These are phyloP conservation scores for Fusarium compactum DNA, from an alignment of 2,329 filamentous ascomycete species.

Conservation along the genomic window DNA sequence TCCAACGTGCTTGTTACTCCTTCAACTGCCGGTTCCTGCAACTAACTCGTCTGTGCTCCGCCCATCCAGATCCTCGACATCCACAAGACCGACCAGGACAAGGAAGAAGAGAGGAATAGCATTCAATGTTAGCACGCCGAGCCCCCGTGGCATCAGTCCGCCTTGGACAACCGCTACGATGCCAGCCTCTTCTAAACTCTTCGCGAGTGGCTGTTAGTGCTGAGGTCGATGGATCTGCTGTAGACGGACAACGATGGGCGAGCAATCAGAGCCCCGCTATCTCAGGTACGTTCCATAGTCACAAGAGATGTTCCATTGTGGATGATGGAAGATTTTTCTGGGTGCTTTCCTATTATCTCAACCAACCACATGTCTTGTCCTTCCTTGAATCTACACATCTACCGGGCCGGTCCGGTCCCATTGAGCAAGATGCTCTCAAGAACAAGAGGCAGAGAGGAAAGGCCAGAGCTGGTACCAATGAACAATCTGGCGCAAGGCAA, in stretches of 20 bases:
- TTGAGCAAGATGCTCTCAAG: constrained; percentile 30
- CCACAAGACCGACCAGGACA: constrained; percentile 15
- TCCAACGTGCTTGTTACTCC: constrained; percentile 2
- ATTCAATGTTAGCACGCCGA: constrained; percentile 40
- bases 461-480: constrained; percentile 7
- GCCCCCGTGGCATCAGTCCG: constrained; percentile 35
- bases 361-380: constrained; percentile 19
- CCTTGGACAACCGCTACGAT: constrained; percentile 35
- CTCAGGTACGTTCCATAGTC: constrained; percentile 41
- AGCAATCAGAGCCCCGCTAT: constrained; percentile 34
- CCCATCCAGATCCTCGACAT: constrained; percentile 27
- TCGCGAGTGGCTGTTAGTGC: constrained; percentile 13
- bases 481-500: constrained; percentile 29
- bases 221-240: constrained; percentile 6
- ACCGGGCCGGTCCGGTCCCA: constrained; percentile 47
- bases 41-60: constrained; percentile 21
- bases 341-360: constrained; percentile 12
- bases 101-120: neutral
- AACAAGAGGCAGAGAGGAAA: constrained; percentile 12
- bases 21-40: constrained; percentile 19
- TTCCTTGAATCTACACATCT: constrained; percentile 23
- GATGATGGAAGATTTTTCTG: constrained; percentile 33
- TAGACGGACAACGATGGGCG: constrained; percentile 31
- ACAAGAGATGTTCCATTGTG: constrained; percentile 24
- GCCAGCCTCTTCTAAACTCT: constrained; percentile 19